phyloP scores from a whole-genome alignment of 345 rosid genomes.

The Draba incana region DNA sequence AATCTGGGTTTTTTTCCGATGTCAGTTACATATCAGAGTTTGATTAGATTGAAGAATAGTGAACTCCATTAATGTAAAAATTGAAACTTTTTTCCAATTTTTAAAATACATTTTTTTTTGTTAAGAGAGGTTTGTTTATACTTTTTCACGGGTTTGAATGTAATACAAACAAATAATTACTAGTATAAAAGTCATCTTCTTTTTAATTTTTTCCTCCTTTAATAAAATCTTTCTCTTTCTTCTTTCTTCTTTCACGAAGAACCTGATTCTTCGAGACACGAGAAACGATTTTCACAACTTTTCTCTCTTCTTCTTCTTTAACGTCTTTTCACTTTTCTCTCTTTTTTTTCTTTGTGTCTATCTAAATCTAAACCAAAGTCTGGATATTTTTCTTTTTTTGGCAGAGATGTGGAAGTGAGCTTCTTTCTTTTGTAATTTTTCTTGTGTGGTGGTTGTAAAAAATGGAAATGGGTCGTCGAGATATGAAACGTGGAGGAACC shows the following conservation, averaged over 20 bases:
- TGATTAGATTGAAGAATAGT: constrained; percentile 35
- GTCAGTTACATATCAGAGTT: constrained; percentile 36
- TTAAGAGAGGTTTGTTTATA: constrained; percentile 9
- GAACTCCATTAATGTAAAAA: constrained; percentile 25
- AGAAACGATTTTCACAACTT: constrained; percentile 55
- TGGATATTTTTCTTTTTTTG: neutral
- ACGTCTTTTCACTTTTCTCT: neutral
- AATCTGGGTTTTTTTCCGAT: neutral
- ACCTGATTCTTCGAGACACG: constrained; percentile 84
- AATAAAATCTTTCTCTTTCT: constrained; percentile 33
- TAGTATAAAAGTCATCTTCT: constrained; percentile 3
- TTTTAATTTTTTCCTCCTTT: neutral
- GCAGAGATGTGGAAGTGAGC: constrained; percentile 37
- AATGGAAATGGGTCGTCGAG: constrained; percentile 64
- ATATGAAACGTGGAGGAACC: constrained; percentile 63
- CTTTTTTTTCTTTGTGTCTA: neutral
- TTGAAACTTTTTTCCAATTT: too few relatives aligned
- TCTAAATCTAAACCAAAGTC: constrained; percentile 18
- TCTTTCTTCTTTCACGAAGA: constrained; percentile 52
- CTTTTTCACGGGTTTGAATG: constrained; percentile 39
- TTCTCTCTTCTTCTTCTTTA: constrained; percentile 34
- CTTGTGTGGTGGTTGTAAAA: constrained; percentile 28
- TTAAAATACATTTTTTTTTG: neutral
- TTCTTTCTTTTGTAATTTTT: too few relatives aligned
- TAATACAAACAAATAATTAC: constrained; percentile 8